A percentile compares a stretch with the other conserved stretches of the same genome.
Evolutionary conservation across 805 yeast species (phyloP).

Genomic region (Metschnikowia lochheadii): DNA sequence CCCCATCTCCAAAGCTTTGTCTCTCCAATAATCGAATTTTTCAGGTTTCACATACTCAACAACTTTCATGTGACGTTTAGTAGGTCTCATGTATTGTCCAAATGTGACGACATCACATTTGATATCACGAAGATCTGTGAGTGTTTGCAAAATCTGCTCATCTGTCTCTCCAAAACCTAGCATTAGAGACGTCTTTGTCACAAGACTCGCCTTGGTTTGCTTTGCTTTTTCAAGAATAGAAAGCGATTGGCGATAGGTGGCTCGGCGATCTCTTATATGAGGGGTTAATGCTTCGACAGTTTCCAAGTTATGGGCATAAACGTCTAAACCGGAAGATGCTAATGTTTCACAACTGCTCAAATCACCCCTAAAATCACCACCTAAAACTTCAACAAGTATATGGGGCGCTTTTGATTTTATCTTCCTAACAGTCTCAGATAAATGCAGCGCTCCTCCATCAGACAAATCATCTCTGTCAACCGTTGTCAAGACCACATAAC

Average conservation of each 20-base stretch:
- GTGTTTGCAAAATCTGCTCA: conserved; percentile 74
- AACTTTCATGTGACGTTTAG: conserved; percentile 97
- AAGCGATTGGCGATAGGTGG: conserved; percentile 86
- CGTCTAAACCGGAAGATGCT: conserved; percentile 87
- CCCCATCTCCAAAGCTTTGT: conserved; percentile 81
- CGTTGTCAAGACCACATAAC: conserved; percentile 94
- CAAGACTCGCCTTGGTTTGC: conserved; percentile 61
- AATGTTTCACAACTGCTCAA: conserved; percentile 71
- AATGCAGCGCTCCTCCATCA: conserved; percentile 92
- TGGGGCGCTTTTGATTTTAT: conserved; percentile 89
- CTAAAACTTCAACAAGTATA: conserved; percentile 84
- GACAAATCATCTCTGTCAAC: conserved; percentile 93
- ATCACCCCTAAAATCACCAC: conserved; percentile 96
- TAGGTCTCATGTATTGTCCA: conserved; percentile 99
- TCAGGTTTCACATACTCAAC: conserved; percentile 93
- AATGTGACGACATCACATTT: conserved; percentile 93
- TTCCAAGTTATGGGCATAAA: conserved; percentile 94
- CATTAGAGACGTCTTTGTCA: conserved; percentile 95
- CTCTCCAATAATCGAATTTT: conserved; percentile 90
- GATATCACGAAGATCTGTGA: conserved; percentile 69
- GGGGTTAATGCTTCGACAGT: conserved; percentile 96
- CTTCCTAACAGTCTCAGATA: conserved; percentile 78
- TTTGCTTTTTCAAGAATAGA: conserved; percentile 79
- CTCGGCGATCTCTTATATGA: conserved; percentile 92
- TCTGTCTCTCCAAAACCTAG: conserved; percentile 96